Evolutionary conservation across 345 rosid genomes (phyloP), one percentile per base, ranked within the genome.

Genomic region (Hypericum androsaemum): DNA sequence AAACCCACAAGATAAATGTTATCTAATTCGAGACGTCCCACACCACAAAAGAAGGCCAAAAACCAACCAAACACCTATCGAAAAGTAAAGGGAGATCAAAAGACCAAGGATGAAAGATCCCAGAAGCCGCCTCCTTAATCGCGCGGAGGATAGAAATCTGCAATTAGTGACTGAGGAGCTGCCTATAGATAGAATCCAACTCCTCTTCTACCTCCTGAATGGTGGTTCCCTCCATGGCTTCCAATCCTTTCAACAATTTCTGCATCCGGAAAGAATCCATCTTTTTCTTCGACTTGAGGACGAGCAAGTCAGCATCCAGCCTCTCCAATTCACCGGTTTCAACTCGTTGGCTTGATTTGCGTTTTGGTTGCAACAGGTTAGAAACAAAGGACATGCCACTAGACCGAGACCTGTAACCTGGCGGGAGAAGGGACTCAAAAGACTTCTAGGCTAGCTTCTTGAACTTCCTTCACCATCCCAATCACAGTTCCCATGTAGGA

Each of bases 381-480:
- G 69, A 59, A 56, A 69, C 43, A 8, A 55, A 6, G 41, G 42
- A 50, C 59, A 58, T 36, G n/a, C n/a, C n/a, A n/a, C n/a, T n/a
- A 5, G 8, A 15, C 1, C 17, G 3, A 3, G 56, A 54, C 60
- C 68, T 53, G n/a, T n/a, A n/a, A n/a, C n/a, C n/a, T n/a, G n/a
- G n/a, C n/a, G n/a, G n/a, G n/a, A n/a, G n/a, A n/a, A n/a, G n/a
- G n/a, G n/a, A n/a, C n/a, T n/a, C n/a, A n/a, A n/a, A n/a, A n/a
- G n/a, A n/a, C n/a, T n/a, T n/a, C n/a, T n/a, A n/a, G 43, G 54
- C 32, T 37, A 5, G 66, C 56, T 41, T 66, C 61, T 59, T 73
- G 56, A 28, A 51, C 73, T 62, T 70, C 56, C 53, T 53, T 67
- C 58, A 71, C 54, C 46, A 70, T 63, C 10, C n/a, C 28, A 44